Evolutionary conservation across 495 filamentous ascomycete genomes (phyloP), one percentile per base, ranked within the genome.

Genomic region (Xylaria longipes): DNA sequence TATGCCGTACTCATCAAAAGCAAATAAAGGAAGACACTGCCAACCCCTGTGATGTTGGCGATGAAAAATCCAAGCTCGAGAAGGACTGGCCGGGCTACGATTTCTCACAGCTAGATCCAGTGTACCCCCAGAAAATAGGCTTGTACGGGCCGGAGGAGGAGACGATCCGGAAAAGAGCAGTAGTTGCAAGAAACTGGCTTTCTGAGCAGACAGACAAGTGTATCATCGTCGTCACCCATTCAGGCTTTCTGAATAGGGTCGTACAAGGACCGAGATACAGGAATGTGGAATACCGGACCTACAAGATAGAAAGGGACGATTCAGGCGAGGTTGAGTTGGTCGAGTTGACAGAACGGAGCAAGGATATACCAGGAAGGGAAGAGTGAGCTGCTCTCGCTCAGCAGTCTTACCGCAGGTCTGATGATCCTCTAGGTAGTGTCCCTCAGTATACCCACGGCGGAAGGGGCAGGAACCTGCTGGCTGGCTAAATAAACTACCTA

Each of bases 11-110:
- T 60, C 20, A 57, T 25, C 33, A 17, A 15, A 68, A 61, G 33
- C 5, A 27, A 41, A 68, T 76, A 82, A n/a, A n/a, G 83, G 86
- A 88, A 78, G 87, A 83, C 66, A 82, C 81, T n/a, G 80, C 76
- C 70, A 85, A 86, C 64, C 86, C 86, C 33, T 88, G 86, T 76
- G 86, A 87, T 67, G 82, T 82, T 46, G 86, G 86, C 45, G 80
- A 75, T 5, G 62, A 78, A 1, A 77, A 82, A 39, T 52, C 70
- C 15, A 56, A 68, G 12, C 80, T 87, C 69, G 46, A 74, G 33
- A 64, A 76, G 22, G 78, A 81, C 69, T 87, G 85, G 80, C 82
- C 84, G 2, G 74, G 81, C 45, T 80, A 82, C 65, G 81, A 85
- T 73, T 87, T 84, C 77, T 80, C 79, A 14, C 73, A 50, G 17